Evolutionary conservation across 805 yeast genomes (phyloP), one percentile per base, ranked within the genome.

Genomic region (Nakazawaea siamensis): DNA sequence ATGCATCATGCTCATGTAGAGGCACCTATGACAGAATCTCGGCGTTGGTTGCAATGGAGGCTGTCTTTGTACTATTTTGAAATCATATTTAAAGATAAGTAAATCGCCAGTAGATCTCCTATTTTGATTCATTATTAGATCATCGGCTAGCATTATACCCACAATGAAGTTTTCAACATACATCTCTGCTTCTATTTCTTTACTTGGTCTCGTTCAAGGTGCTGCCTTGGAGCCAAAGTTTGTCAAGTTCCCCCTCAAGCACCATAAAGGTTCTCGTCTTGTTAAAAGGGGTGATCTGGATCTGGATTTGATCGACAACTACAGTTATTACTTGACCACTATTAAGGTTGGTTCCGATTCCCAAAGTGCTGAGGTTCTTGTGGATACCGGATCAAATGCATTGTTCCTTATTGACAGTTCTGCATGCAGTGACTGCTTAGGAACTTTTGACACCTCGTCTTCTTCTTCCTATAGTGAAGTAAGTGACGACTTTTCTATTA

Each of bases 301-400:
- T 3, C 51, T 64, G 37, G 54, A 43, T 5, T 41, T 71, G 14
- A 44, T 47, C 8, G 71, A 70, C 42, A 57, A 60, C 34, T 41
- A 48, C 11, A 52, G 62, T 5, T 73, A 70, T 42, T 73, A 70
- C 44, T 54, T 69, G 14, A 70, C 66, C 2, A 56, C 55, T 4
- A 40, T 73, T 21, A 45, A 52, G 17, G 50, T 81, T 15, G 90
- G 92, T 4, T 70, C 83, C 0, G 68, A 77, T 1, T 48, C 61
- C 1, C 80, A 79, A 46, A 51, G 58, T 11, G 60, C 79, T 5
- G 61, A 61, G 9, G 73, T 80, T 8, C 52, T 78, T 26, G 51
- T 81, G 12, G 92, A 81, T 47, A 81, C 90, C 1, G 92, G 90
- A 2, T 79, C 87, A 0, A 68, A 82, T 0, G 90, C 80, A 49